Percentiles rank a stretch among this genome's conserved stretches.
phyloP scores from a whole-genome alignment of 257 asterid species.

The Thymus quinquecostatus region DNA sequence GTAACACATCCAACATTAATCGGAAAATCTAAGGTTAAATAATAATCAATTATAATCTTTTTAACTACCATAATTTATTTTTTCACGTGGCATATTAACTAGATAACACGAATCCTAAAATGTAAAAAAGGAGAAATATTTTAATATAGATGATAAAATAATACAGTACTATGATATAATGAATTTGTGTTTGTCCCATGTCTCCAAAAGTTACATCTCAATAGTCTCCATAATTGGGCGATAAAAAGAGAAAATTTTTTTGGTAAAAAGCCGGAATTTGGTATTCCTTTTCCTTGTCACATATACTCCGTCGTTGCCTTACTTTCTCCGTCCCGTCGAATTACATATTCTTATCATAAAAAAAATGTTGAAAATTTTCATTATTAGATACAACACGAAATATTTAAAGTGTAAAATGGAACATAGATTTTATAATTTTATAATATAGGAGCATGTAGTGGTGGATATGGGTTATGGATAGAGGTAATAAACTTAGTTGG shows the following conservation, averaged over 20 bases:
- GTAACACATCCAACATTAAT: too few relatives aligned
- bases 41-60: constrained; percentile 7
- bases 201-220: constrained; percentile 29
- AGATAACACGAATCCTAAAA: constrained; percentile 30
- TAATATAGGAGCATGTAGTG: not conserved
- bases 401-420: too few relatives aligned
- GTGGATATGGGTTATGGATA: not conserved
- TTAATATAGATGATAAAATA: not conserved
- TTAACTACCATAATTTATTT: constrained; percentile 26
- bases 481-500: constrained; percentile 23
- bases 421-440: not conserved
- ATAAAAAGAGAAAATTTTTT: not conserved
- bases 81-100: constrained; percentile 32
- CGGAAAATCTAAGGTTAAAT: constrained; percentile 12
- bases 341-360: too few relatives aligned
- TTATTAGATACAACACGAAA: too few relatives aligned
- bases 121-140: constrained; percentile 6
- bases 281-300: too few relatives aligned
- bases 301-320: too few relatives aligned
- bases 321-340: too few relatives aligned
- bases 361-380: too few relatives aligned
- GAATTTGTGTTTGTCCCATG: constrained; percentile 9
- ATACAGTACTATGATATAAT: not conserved
- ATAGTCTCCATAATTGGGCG: not conserved
- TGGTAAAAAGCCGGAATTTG: not conserved